Evolutionary conservation across 805 yeast species (phyloP).

Genomic region (Hanseniaspora guilliermondii): DNA sequence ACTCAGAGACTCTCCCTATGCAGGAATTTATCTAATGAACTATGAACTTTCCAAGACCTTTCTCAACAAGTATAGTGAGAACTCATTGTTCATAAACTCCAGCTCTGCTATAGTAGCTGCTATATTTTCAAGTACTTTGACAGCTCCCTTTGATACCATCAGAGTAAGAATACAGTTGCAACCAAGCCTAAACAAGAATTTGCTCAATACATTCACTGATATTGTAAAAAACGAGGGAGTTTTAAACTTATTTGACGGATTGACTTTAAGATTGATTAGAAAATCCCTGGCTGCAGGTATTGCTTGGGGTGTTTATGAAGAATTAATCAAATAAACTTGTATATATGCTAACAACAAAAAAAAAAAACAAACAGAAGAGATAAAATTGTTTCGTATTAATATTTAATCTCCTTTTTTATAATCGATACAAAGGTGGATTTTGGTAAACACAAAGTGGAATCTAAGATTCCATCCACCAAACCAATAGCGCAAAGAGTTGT

Average conservation of each 20-base stretch:
- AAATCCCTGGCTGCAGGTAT: slow-evolving; percentile 89
- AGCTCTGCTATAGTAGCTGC: slow-evolving; percentile 73
- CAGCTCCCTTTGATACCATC: slow-evolving; percentile 91
- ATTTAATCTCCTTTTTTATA: background rate
- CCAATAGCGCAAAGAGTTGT: slow-evolving; percentile 46
- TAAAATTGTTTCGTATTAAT: background rate
- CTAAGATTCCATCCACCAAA: slow-evolving; percentile 25
- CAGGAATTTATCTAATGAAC: slow-evolving; percentile 78
- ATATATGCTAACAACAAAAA: background rate
- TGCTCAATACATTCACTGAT: slow-evolving; percentile 29
- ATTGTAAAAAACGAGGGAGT: slow-evolving; percentile 38
- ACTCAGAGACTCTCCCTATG: slow-evolving; percentile 88
- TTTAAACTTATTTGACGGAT: slow-evolving; percentile 63
- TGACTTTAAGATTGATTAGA: slow-evolving; percentile 65
- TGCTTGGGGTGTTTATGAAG: slow-evolving; percentile 95
- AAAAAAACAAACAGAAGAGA: background rate
- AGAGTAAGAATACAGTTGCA: slow-evolving; percentile 81
- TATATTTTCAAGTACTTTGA: slow-evolving; percentile 62
- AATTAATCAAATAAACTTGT: slow-evolving; percentile 40
- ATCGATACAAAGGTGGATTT: background rate
- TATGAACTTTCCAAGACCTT: slow-evolving; percentile 61
- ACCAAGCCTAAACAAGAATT: slow-evolving; percentile 35
- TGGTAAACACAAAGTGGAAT: slow-evolving; percentile 26
- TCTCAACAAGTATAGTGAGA: slow-evolving; percentile 16
- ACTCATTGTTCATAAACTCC: slow-evolving; percentile 42